These are phyloP conservation scores for Tilletia walkeri DNA, from an alignment of 1,284 basidiomycete genomes.

Conservation along the genomic window DNA sequence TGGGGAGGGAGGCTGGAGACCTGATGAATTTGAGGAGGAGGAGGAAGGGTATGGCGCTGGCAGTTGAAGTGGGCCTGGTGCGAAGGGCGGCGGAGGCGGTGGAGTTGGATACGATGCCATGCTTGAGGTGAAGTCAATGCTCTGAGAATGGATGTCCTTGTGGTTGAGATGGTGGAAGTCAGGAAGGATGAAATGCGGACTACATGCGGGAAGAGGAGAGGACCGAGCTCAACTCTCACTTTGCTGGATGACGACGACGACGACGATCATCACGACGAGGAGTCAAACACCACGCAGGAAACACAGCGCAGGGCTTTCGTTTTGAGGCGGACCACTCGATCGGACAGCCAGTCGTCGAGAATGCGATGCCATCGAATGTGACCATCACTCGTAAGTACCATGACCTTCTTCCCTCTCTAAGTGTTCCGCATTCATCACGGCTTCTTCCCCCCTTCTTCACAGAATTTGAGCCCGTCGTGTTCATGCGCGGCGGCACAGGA, in stretches of 20 bases:
- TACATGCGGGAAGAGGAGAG: too few species aligned
- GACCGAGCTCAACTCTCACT: too few species aligned
- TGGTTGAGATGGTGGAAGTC: conserved; percentile 1
- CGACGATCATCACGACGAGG: too few species aligned
- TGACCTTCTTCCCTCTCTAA: not conserved
- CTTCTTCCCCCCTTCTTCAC: not conserved
- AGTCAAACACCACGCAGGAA: too few species aligned
- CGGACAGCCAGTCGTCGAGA: not conserved
- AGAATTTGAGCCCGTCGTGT: conserved; percentile 49
- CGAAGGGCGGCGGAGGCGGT: conserved; percentile 7
- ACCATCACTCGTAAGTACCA: conserved; percentile 1
- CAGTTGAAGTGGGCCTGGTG: not conserved
- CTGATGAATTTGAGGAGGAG: not conserved
- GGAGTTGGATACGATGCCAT: conserved; percentile 9
- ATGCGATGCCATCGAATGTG: conserved; percentile 11
- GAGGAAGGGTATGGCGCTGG: not conserved
- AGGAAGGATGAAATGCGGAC: not conserved
- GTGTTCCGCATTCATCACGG: not conserved
- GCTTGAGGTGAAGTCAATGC: not conserved
- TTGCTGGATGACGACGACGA: too few species aligned
- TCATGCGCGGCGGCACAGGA: conserved; percentile 42
- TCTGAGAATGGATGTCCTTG: not conserved
- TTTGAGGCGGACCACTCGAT: not conserved
- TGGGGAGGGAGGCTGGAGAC: not conserved
- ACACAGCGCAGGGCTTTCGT: too few species aligned